Percentiles rank a stretch among this genome's conserved stretches.
phyloP scores from a whole-genome alignment of 768 basidiomycete genomes.

The Leucocoprinus sp. region DNA sequence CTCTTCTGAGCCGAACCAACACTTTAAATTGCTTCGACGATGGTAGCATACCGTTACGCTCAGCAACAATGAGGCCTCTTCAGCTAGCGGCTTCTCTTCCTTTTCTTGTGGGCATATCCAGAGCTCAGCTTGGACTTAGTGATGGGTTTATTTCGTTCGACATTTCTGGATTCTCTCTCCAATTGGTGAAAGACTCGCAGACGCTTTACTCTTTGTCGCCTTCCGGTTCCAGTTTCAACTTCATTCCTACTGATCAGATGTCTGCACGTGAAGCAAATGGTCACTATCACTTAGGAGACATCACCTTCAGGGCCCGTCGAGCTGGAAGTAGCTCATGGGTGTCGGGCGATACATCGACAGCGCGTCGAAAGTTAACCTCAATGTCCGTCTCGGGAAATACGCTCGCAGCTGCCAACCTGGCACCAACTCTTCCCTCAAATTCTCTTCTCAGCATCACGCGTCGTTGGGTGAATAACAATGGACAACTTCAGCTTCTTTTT shows the following conservation, averaged over 20 bases:
- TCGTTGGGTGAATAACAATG: conserved; percentile 38
- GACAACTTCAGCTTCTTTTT: conserved; percentile 39
- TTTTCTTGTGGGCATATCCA: conserved; percentile 1
- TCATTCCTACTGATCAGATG: conserved; percentile 46
- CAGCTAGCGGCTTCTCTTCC: not conserved
- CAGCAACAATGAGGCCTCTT: conserved; percentile 2
- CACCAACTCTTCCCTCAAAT: conserved; percentile 36
- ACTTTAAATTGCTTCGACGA: not conserved
- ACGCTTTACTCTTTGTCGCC: conserved; percentile 44
- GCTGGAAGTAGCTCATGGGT: conserved; percentile 39
- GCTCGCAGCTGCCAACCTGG: conserved; percentile 39
- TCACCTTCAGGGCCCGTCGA: conserved; percentile 42
- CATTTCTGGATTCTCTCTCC: conserved; percentile 34
- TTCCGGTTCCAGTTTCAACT: conserved; percentile 35
- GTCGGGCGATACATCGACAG: conserved; percentile 35
- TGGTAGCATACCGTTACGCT: not conserved
- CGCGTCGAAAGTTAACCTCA: conserved; percentile 31
- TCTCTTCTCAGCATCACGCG: conserved; percentile 43
- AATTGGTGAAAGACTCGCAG: conserved; percentile 49
- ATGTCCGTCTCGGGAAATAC: conserved; percentile 33
- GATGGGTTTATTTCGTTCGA: conserved; percentile 42
- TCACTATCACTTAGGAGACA: conserved; percentile 48
- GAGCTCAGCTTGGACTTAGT: conserved; percentile 27
- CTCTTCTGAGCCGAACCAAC: not conserved
- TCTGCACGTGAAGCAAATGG: conserved; percentile 35